Evolutionary conservation across 1,139 yeast genomes (phyloP).

Genomic region (Debaryomycetaceae sp.): DNA sequence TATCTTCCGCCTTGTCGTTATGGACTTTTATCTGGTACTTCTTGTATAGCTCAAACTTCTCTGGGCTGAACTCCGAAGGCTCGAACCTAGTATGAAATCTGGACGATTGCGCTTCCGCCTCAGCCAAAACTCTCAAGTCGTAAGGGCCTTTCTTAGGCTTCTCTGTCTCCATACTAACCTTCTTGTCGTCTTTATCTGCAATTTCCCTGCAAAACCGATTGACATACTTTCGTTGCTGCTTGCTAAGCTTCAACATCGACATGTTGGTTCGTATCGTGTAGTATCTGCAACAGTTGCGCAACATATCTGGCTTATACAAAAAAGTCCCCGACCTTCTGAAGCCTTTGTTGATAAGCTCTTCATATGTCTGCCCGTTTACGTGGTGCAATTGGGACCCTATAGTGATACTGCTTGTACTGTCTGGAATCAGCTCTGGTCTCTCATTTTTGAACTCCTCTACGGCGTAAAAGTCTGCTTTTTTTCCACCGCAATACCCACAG

Average conservation of each 20-base stretch:
- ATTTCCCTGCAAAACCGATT: slow-evolving; percentile 57
- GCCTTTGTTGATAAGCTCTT: slow-evolving; percentile 63
- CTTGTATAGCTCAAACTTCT: slow-evolving; percentile 63
- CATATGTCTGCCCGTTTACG: slow-evolving; percentile 55
- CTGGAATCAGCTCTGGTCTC: slow-evolving; percentile 9
- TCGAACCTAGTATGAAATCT: slow-evolving; percentile 52
- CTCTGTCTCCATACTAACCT: background rate
- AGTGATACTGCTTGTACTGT: slow-evolving; percentile 27
- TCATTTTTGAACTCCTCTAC: slow-evolving; percentile 19
- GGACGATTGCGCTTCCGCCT: slow-evolving; percentile 22
- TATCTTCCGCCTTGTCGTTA: slow-evolving; percentile 51
- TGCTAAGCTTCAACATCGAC: slow-evolving; percentile 43
- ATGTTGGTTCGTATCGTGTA: slow-evolving; percentile 71
- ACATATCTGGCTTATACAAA: slow-evolving; percentile 69
- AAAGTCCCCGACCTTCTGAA: slow-evolving; percentile 77
- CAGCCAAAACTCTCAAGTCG: slow-evolving; percentile 16
- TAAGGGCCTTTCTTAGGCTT: slow-evolving; percentile 14
- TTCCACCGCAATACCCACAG: slow-evolving; percentile 67
- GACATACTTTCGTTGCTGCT: slow-evolving; percentile 65
- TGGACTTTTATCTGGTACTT: slow-evolving; percentile 73
- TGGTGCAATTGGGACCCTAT: slow-evolving; percentile 50
- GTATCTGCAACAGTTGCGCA: slow-evolving; percentile 76
- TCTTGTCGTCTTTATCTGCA: slow-evolving; percentile 9
- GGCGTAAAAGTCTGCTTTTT: slow-evolving; percentile 41
- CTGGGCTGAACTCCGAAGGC: slow-evolving; percentile 50